phyloP scores from a whole-genome alignment of 2,329 filamentous ascomycete genomes.

The Niveomyces coronatus region DNA sequence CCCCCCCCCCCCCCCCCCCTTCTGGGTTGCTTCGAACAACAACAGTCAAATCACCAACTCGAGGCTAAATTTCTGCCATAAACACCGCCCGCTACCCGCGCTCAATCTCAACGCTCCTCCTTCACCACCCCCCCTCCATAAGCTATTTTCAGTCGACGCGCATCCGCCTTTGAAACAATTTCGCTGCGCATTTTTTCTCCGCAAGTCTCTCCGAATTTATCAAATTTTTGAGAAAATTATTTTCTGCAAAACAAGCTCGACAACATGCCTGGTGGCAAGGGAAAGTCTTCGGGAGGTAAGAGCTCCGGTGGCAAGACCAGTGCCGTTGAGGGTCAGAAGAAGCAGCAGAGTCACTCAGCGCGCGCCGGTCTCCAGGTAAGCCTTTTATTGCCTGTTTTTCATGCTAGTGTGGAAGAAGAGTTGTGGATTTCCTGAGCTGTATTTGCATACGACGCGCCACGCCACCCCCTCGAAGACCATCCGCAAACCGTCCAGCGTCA shows the following conservation, averaged over 20 bases:
- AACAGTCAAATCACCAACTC: constrained; percentile 9
- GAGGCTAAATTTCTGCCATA: constrained; percentile 12
- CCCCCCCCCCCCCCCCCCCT: constrained; percentile 2
- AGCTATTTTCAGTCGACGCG: background rate
- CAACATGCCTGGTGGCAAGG: constrained; percentile 77
- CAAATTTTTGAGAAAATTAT: constrained; percentile 6
- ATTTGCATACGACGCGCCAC: constrained; percentile 1
- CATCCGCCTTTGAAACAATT: background rate
- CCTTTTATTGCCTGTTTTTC: background rate
- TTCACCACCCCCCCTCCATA: constrained; percentile 6
- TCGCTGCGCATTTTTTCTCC: constrained; percentile 1
- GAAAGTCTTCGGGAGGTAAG: constrained; percentile 86
- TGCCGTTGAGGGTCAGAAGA: constrained; percentile 55
- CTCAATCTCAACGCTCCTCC: constrained; percentile 7
- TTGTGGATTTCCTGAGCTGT: constrained; percentile 12
- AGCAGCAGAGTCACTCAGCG: constrained; percentile 91
- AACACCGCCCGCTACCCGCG: constrained; percentile 10
- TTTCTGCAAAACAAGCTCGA: constrained; percentile 10
- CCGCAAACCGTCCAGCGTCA: background rate
- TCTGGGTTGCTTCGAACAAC: constrained; percentile 5
- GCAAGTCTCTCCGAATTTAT: constrained; percentile 3
- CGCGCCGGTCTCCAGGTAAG: constrained; percentile 93
- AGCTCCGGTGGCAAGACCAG: constrained; percentile 67
- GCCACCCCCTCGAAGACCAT: constrained; percentile 2
- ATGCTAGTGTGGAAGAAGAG: background rate